Evolutionary conservation across 176 grass and related monocot species (phyloP), one percentile per base, ranked within the genome.

Genomic region (Ensete glaucum): DNA sequence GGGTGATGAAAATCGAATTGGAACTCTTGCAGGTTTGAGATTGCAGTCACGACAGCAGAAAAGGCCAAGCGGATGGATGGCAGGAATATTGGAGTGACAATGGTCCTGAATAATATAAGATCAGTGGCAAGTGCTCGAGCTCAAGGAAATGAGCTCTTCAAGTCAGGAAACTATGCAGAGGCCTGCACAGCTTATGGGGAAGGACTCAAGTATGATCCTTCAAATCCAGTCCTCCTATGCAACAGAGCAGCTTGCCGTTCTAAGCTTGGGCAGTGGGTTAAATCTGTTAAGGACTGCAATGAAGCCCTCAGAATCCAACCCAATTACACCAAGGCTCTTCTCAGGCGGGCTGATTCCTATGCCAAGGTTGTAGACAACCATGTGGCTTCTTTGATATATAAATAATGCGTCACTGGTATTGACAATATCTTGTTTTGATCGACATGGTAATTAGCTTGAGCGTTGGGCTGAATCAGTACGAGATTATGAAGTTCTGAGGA

Each of bases 191-290:
- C 75, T 66, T 77, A 77, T 77, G 75, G 58, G 13, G 75, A 77
- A 65, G 75, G 75, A 23, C 43, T 77, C 15, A 66, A 58, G 49
- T 77, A 52, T 52, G 19, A 65, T 77, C 60, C 59, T 65, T 77
- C 75, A 52, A 77, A 64, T 17, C 58, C 75, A 7, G 75, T 77
- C 19, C 75, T 77, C 0, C n/a, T 64, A 24, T 77, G 75, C 26
- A 77, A 77, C 29, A 77, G 75, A 77, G 75, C 75, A 53, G 75
- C 75, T 23, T 77, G 75, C 58, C 58, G 58, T 12, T 63, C 75
- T 14, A 64, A 52, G 56, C 75, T 77, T 77, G 75, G 58, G 26
- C 75, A 77, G 21, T 65, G 34, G 58, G 60, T 24, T 20, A 77
- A 64, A 64, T 77, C 75, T 25, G 19, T 77, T 48, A 60, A 77